phyloP scores from a whole-genome alignment of 345 rosid genomes.

The Angophora floribunda region DNA sequence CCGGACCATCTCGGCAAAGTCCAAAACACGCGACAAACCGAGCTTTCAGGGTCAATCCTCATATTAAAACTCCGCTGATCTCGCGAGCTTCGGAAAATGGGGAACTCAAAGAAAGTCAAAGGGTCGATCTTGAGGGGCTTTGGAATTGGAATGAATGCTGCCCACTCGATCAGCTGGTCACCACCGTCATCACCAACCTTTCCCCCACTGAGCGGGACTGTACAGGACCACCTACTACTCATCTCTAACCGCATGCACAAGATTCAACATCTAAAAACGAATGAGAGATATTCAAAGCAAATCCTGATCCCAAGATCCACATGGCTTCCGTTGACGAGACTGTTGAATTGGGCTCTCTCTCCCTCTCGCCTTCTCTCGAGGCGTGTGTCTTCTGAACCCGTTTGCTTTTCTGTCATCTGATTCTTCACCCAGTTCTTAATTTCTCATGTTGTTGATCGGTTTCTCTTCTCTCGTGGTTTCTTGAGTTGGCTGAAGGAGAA shows the following conservation, averaged over 20 bases:
- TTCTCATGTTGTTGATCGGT: background rate
- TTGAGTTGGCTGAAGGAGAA: background rate
- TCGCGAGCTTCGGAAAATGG: background rate
- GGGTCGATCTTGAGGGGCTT: background rate
- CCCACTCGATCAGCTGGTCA: background rate
- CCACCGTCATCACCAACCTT: background rate
- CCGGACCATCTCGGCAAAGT: background rate
- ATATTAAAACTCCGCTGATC: background rate
- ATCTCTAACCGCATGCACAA: background rate
- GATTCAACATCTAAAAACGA: background rate
- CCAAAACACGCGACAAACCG: background rate
- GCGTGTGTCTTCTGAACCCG: background rate
- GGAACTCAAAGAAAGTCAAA: background rate
- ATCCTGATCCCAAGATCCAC: background rate
- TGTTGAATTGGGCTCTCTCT: background rate
- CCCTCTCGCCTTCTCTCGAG: background rate
- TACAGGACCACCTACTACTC: background rate
- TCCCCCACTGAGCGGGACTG: background rate
- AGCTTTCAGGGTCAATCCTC: background rate
- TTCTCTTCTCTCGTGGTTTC: background rate
- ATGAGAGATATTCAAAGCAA: background rate
- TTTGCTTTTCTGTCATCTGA: background rate
- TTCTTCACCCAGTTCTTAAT: background rate
- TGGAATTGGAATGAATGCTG: background rate
- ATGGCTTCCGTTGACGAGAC: background rate